Conservation (phyloP, 441 rosid species). For the Dalechampia spathulata region DNA sequence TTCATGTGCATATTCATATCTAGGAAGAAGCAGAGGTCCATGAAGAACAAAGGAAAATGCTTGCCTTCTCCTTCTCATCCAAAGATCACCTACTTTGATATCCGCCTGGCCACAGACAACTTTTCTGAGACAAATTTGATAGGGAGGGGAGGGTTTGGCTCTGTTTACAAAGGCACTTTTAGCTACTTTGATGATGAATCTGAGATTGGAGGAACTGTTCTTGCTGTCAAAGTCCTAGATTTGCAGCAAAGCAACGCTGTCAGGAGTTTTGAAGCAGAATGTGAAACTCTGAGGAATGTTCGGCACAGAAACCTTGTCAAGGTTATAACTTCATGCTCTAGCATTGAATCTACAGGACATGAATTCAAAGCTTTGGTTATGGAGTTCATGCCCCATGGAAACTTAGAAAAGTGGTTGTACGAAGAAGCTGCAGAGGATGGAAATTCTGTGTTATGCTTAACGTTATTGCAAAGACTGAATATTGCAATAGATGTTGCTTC, state of each 20-base stretch:
- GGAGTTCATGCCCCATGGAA: not conserved
- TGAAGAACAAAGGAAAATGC: not conserved
- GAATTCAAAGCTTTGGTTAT: constrained; percentile 3
- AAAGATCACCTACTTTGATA: not conserved
- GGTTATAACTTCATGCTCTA: not conserved
- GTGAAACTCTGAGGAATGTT: not conserved
- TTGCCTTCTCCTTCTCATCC: not conserved
- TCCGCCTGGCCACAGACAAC: not conserved
- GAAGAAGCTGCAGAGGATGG: too few species aligned
- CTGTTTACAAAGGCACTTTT: not conserved
- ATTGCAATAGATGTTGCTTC: constrained; percentile 2
- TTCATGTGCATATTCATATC: not conserved
- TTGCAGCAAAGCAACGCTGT: not conserved
- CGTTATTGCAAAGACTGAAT: not conserved
- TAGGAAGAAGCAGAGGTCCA: not conserved
- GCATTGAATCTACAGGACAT: not conserved
- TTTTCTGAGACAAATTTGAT: not conserved
- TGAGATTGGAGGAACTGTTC: not conserved
- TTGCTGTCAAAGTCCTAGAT: not conserved
- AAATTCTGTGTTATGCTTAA: not conserved
- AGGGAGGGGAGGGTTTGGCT: not conserved
- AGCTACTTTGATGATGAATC: too few species aligned
- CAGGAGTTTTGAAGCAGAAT: constrained; percentile 1
- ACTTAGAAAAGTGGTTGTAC: not conserved
- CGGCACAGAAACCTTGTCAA: constrained; percentile 3